Evolutionary conservation across 495 filamentous ascomycete species (phyloP).

Genomic region (Neurospora sp.): DNA sequence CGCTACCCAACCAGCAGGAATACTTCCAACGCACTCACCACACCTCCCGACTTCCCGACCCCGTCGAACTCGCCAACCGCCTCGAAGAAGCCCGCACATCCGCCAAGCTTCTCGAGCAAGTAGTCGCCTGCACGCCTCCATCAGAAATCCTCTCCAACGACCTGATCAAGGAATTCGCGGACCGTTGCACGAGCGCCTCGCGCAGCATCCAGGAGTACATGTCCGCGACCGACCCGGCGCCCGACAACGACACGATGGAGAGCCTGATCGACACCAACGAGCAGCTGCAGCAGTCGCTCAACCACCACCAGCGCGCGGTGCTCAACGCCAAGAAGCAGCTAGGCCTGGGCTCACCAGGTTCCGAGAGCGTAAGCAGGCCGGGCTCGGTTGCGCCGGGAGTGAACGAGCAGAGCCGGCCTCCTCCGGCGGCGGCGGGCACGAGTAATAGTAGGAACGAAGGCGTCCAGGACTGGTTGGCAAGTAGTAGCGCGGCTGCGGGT

Average conservation of each 20-base stretch:
- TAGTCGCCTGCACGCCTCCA: constrained; percentile 72
- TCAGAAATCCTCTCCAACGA: constrained; percentile 70
- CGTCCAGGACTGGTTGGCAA: constrained; percentile 1
- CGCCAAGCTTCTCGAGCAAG: constrained; percentile 81
- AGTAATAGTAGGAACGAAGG: not conserved
- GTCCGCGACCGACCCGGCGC: constrained; percentile 59
- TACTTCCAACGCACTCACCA: constrained; percentile 35
- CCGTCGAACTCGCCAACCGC: constrained; percentile 70
- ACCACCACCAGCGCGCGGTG: constrained; percentile 70
- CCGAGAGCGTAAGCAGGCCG: constrained; percentile 9
- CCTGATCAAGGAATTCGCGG: constrained; percentile 81
- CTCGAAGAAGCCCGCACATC: constrained; percentile 85
- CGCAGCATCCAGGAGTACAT: constrained; percentile 79
- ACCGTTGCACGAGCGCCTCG: constrained; percentile 72
- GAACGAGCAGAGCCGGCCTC: constrained; percentile 13
- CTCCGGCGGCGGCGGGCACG: not conserved
- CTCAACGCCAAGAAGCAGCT: constrained; percentile 56
- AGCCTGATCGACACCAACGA: constrained; percentile 94
- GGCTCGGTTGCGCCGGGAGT: constrained; percentile 11
- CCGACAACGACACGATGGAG: constrained; percentile 84
- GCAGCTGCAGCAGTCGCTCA: constrained; percentile 65
- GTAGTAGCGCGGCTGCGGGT: constrained; percentile 4
- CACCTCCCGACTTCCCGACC: constrained; percentile 50
- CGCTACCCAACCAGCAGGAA: constrained; percentile 17
- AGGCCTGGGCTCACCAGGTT: constrained; percentile 7